Conservation (phyloP, 2,329 filamentous ascomycete genomes). For the Epichloe coenophiala region DNA sequence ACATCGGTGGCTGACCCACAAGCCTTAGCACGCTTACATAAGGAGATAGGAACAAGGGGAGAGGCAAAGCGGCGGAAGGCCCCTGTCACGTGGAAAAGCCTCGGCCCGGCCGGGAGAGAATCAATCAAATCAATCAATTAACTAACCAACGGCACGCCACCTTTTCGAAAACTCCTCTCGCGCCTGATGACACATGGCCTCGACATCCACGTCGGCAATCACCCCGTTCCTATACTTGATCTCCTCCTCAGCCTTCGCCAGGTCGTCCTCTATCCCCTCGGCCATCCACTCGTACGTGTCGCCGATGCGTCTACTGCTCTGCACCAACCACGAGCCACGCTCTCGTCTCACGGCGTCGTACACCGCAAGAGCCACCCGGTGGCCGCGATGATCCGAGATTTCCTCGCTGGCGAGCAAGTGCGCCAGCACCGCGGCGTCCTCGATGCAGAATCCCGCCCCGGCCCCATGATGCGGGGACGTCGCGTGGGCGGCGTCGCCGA, state of each 20-base stretch:
- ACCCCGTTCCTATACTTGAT: constrained; percentile 3
- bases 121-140: background rate
- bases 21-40: too few species aligned
- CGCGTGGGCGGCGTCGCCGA: constrained; percentile 6
- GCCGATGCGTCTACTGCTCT: constrained; percentile 5
- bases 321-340: constrained; percentile 4
- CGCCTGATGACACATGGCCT: background rate
- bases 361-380: background rate
- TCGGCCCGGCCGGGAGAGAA: too few species aligned
- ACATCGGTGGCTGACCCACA: too few species aligned
- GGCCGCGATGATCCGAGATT: background rate
- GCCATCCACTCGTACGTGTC: constrained; percentile 8
- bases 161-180: background rate
- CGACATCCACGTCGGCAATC: constrained; percentile 4
- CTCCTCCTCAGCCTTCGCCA: constrained; percentile 4
- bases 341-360: background rate
- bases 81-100: too few species aligned
- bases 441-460: constrained; percentile 4
- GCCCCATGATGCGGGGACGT: constrained; percentile 4
- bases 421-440: constrained; percentile 4
- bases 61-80: too few species aligned
- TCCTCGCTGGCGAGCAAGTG: background rate
- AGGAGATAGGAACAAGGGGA: too few species aligned
- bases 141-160: background rate
- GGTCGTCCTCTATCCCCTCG: constrained; percentile 3